Evolutionary conservation across 768 basidiomycete species (phyloP).

Genomic region (Megacollybia marginata): DNA sequence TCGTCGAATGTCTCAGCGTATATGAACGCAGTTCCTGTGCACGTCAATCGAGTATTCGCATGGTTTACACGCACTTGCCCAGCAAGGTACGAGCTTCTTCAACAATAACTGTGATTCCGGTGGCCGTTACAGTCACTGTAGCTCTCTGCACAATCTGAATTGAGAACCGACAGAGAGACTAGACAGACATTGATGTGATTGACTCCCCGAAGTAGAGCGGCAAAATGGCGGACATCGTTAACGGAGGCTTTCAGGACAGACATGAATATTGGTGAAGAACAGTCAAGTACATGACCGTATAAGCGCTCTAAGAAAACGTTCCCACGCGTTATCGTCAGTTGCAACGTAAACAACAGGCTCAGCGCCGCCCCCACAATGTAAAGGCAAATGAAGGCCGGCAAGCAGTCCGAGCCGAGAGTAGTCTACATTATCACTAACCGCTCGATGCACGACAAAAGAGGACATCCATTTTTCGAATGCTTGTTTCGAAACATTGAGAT

Average conservation of each 20-base stretch:
- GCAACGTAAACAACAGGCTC: no score
- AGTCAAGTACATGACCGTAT: no score
- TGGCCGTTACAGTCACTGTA: constrained; percentile 58
- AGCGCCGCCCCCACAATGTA: no score
- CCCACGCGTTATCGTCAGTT: no score
- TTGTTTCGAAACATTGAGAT: constrained; percentile 2
- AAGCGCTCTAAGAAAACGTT: no score
- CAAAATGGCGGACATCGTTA: constrained; percentile 77
- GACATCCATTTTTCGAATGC: neutral
- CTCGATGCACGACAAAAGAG: neutral
- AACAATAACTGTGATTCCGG: constrained; percentile 71
- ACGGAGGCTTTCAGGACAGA: constrained; percentile 61
- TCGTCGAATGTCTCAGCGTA: constrained; percentile 74
- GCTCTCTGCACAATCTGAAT: constrained; percentile 44
- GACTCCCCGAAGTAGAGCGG: constrained; percentile 73
- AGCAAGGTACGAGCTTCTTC: constrained; percentile 80
- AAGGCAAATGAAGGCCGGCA: no score
- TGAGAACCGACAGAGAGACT: neutral
- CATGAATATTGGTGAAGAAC: no score
- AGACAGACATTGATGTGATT: constrained; percentile 68
- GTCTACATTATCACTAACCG: neutral
- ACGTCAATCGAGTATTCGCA: no score
- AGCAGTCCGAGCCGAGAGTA: neutral
- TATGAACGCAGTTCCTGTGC: constrained; percentile 78
- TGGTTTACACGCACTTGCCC: constrained; percentile 33